Percentiles rank a stretch among this genome's conserved stretches.
These are phyloP conservation scores for Fragaria iinumae DNA, from an alignment of 306 rosid genomes.

Conservation along the genomic window DNA sequence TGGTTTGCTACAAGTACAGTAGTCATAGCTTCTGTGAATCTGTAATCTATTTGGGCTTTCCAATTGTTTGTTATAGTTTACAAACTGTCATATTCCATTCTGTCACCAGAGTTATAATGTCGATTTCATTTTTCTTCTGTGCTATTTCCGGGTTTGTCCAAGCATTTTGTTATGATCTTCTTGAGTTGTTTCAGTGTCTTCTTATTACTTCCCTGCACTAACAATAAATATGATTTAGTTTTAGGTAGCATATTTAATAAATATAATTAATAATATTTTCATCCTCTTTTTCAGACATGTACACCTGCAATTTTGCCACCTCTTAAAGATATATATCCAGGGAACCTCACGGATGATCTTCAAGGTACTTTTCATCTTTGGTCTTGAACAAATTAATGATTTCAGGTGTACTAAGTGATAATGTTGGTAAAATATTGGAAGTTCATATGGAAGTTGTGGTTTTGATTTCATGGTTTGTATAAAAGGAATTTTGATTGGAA, in stretches of 20 bases:
- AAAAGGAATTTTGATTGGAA: no score
- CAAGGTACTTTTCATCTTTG: constrained; percentile 56
- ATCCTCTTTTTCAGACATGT: constrained; percentile 61
- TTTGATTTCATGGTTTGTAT: background rate
- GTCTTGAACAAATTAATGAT: constrained; percentile 22
- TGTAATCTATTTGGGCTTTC: background rate
- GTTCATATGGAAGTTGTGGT: background rate
- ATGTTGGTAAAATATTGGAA: background rate
- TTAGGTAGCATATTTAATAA: background rate
- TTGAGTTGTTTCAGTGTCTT: background rate
- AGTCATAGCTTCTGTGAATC: background rate
- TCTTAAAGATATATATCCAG: constrained; percentile 69
- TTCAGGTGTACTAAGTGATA: background rate
- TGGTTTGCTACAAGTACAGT: constrained; percentile 20
- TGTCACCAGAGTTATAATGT: background rate
- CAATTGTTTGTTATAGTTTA: background rate
- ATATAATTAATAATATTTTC: background rate
- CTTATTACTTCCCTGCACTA: constrained; percentile 1
- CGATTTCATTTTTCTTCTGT: background rate
- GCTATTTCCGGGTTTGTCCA: background rate
- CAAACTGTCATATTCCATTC: background rate
- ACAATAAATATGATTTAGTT: constrained; percentile 5
- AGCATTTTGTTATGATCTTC: background rate
- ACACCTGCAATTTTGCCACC: constrained; percentile 93
- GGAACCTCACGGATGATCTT: constrained; percentile 70